Conservation (phyloP, 352 stramenopile genomes). For the Stephanocyclus meneghinianus region DNA sequence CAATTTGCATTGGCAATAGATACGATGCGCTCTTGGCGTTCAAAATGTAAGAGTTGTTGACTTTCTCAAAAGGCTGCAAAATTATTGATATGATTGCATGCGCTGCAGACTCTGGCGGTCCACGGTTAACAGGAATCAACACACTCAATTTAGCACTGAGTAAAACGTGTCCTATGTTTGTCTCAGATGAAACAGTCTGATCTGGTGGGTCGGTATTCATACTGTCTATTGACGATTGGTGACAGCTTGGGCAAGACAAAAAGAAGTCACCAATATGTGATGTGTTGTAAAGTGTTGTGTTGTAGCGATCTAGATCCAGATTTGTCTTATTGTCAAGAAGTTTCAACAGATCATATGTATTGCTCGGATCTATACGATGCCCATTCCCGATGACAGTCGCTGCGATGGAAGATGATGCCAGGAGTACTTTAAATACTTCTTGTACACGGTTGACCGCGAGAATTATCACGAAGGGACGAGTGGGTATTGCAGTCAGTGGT, state of each 20-base stretch:
- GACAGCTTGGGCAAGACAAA: conserved; percentile 28
- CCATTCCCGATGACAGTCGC: background rate
- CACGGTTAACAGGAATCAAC: conserved; percentile 85
- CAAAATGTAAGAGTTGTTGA: background rate
- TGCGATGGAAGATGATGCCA: conserved; percentile 63
- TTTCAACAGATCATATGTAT: conserved; percentile 47
- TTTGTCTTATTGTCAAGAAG: conserved; percentile 34
- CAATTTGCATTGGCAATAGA: conserved; percentile 78
- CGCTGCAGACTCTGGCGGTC: conserved; percentile 53
- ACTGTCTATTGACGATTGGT: too few relatives aligned
- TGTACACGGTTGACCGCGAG: conserved; percentile 88
- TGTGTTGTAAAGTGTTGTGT: conserved; percentile 71
- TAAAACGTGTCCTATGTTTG: background rate
- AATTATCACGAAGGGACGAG: conserved; percentile 81
- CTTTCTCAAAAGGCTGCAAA: conserved; percentile 47
- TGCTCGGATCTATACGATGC: conserved; percentile 12
- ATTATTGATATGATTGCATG: conserved; percentile 65
- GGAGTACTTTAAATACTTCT: conserved; percentile 82
- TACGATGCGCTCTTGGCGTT: conserved; percentile 35
- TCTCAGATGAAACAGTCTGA: background rate
- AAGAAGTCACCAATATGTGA: conserved; percentile 86
- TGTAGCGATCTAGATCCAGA: conserved; percentile 81
- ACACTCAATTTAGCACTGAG: conserved; percentile 63
- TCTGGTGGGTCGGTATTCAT: too few relatives aligned
- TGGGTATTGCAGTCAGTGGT: conserved; percentile 69